These are phyloP conservation scores for Penicillium sp. DNA, from an alignment of 2,329 filamentous ascomycete genomes.

Conservation along the genomic window DNA sequence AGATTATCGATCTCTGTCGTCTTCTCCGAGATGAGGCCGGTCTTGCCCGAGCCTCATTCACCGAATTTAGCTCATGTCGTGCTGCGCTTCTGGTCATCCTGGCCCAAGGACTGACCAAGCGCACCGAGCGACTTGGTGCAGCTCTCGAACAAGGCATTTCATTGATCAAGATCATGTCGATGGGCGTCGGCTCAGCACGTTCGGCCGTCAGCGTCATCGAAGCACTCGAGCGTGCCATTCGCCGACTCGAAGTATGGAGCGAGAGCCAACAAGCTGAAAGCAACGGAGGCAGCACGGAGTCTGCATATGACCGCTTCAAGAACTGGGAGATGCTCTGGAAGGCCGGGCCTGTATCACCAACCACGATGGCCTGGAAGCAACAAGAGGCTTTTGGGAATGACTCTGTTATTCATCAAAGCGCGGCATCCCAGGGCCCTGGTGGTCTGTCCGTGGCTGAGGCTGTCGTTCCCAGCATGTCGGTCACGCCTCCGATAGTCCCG, in stretches of 20 bases:
- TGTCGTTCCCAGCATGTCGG: constrained; percentile 21
- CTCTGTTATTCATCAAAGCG: constrained; percentile 7
- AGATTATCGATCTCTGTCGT: constrained; percentile 50
- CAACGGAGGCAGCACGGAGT: constrained; percentile 39
- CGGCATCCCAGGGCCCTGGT: constrained; percentile 8
- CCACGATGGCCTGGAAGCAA: constrained; percentile 27
- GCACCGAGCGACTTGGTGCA: constrained; percentile 43
- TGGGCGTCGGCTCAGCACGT: constrained; percentile 50
- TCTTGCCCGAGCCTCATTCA: constrained; percentile 53
- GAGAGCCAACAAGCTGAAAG: constrained; percentile 30
- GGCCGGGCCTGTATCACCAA: constrained; percentile 35
- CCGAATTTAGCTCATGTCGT: constrained; percentile 54
- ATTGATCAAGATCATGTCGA: constrained; percentile 52
- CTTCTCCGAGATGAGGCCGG: constrained; percentile 50
- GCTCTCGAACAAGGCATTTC: constrained; percentile 49
- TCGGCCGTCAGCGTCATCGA: constrained; percentile 53
- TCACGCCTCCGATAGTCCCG: constrained; percentile 15
- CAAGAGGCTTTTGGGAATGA: constrained; percentile 16
- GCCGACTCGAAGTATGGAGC: constrained; percentile 45
- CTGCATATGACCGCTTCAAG: constrained; percentile 51
- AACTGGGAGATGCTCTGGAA: constrained; percentile 52
- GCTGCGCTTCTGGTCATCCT: constrained; percentile 50
- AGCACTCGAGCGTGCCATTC: constrained; percentile 48
- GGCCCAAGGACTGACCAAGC: constrained; percentile 39
- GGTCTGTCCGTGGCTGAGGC: constrained; percentile 10